Evolutionary conservation across 257 asterid species (phyloP).

Genomic region (Fraxinus cuspidata): DNA sequence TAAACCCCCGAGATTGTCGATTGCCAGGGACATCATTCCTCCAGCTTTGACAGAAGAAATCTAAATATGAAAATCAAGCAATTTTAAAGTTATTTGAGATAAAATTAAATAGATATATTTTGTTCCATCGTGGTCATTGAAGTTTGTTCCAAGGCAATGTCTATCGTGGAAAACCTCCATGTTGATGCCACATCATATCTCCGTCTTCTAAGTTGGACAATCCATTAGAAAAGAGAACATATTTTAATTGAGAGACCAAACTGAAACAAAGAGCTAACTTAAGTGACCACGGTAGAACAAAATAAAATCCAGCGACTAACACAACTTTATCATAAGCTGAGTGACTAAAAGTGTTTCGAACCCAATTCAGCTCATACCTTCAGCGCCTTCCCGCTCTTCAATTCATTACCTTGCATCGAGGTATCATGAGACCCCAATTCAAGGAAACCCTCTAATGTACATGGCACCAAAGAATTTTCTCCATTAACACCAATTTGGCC

Average conservation of each 20-base stretch:
- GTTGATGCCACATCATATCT: neutral
- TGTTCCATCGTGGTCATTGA: neutral
- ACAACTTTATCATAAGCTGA: neutral
- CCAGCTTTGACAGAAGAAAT: conserved; percentile 76
- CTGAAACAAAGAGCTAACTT: neutral
- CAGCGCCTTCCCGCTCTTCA: conserved; percentile 39
- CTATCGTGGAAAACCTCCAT: too few relatives aligned
- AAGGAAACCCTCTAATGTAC: conserved; percentile 59
- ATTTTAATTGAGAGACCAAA: neutral
- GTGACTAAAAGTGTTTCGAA: neutral
- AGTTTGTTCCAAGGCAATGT: neutral
- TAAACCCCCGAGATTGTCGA: conserved; percentile 65
- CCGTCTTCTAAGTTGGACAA: neutral
- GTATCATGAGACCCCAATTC: conserved; percentile 57
- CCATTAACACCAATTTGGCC: conserved; percentile 76
- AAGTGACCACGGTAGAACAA: neutral
- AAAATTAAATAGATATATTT: neutral
- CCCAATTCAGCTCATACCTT: conserved; percentile 52
- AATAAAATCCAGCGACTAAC: neutral
- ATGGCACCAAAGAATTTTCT: conserved; percentile 63
- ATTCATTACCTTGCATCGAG: conserved; percentile 33
- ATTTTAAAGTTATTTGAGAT: neutral
- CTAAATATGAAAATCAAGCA: conserved; percentile 42
- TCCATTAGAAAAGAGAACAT: neutral
- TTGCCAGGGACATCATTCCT: conserved; percentile 92